phyloP scores from a whole-genome alignment of 768 basidiomycete species.

The Myochromella boudieri region DNA sequence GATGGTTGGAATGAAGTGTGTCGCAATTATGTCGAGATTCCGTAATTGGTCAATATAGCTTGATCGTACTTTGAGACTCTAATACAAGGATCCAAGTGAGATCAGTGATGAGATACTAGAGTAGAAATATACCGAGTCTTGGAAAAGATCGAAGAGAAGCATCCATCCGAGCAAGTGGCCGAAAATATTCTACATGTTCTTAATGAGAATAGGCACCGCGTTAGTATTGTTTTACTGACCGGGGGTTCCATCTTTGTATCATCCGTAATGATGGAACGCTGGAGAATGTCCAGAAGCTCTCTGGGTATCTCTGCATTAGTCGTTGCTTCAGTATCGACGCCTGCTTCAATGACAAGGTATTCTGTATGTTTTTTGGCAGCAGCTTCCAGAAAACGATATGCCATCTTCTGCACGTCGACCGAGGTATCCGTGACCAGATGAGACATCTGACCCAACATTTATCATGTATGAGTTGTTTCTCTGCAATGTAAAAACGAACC shows the following conservation, averaged over 20 bases:
- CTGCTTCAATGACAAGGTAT: conserved; percentile 82
- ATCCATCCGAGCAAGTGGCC: conserved; percentile 86
- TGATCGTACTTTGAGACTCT: conserved; percentile 88
- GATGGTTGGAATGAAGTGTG: conserved; percentile 69
- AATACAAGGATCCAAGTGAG: conserved; percentile 6
- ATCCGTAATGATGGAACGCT: conserved; percentile 39
- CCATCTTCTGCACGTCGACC: conserved; percentile 68
- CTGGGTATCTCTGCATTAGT: conserved; percentile 58
- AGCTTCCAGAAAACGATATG: conserved; percentile 68
- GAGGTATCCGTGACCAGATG: conserved; percentile 72
- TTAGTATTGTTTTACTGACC: conserved; percentile 21
- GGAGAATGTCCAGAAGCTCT: conserved; percentile 67
- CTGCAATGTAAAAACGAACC: conserved; percentile 32
- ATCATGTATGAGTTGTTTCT: background rate
- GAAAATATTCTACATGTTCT: conserved; percentile 42
- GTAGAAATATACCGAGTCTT: conserved; percentile 65
- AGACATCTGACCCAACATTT: conserved; percentile 63
- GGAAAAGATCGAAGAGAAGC: conserved; percentile 83
- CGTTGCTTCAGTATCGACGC: conserved; percentile 65
- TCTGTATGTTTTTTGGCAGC: conserved; percentile 79
- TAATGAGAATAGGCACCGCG: background rate
- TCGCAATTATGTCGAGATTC: conserved; percentile 59
- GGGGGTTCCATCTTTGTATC: conserved; percentile 36
- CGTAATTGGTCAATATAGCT: conserved; percentile 87
- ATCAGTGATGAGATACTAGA: no score